Percentiles rank a stretch among this genome's conserved stretches.
These are phyloP conservation scores for Xylaria venustula DNA, from an alignment of 495 filamentous ascomycete species.

Conservation along the genomic window DNA sequence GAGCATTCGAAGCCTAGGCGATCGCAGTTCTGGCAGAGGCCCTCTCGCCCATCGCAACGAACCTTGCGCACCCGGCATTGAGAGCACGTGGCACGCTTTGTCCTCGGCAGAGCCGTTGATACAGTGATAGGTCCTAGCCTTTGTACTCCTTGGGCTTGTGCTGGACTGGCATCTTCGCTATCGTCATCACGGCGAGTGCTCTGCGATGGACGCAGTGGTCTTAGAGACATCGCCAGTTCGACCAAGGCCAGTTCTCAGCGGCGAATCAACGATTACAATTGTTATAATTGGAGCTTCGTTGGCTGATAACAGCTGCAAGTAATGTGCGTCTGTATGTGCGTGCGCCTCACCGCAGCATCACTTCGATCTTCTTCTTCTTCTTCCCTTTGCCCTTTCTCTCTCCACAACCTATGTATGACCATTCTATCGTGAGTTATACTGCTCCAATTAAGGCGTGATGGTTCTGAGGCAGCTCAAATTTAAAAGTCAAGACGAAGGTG, in stretches of 20 bases:
- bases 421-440: neutral
- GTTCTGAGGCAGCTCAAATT: neutral
- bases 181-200: conserved; percentile 9
- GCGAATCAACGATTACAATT: neutral
- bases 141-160: conserved; percentile 3
- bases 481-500: neutral
- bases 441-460: no score
- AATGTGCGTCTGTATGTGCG: neutral
- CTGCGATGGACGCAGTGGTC: conserved; percentile 26
- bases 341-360: neutral
- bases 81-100: conserved; percentile 25
- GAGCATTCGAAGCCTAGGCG: conserved; percentile 29
- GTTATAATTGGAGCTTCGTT: neutral
- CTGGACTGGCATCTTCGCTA: neutral
- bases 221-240: conserved; percentile 11
- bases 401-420: neutral
- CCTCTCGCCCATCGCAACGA: conserved; percentile 24
- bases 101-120: conserved; percentile 4
- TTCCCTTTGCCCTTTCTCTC: neutral
- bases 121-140: conserved; percentile 6
- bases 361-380: neutral
- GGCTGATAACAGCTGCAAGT: neutral
- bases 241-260: neutral
- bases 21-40: conserved; percentile 27
- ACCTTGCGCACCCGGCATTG: conserved; percentile 29